Base-by-base conservation (phyloP, 352 stramenopile species). In the Pythium myriotylum region DNA sequence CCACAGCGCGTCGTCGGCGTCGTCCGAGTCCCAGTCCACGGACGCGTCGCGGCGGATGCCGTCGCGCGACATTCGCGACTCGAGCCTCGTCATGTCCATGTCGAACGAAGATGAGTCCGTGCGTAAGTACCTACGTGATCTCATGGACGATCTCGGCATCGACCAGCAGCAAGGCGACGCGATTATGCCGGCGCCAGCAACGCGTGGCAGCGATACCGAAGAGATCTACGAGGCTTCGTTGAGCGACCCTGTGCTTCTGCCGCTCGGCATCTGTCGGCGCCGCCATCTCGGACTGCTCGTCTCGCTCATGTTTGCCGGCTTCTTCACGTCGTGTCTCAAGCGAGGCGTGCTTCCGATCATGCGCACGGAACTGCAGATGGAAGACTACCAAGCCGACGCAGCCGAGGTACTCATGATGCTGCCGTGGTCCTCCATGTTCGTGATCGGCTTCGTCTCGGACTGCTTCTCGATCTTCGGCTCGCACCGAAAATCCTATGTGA, bases 361-460 rank as follows among this genome's bases (percentile, higher is more conserved):
- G 66, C 84, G 84, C 23, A 70, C 74, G 26, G 86, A 88, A 52
- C 67, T 91, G 17, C 84, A 89, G 57, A 80, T 89, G 74, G 63
- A 76, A 19, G 68, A 76, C 45, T 88, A 86, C 52, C 68, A 86
- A 47, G 79, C 74, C 10, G 74, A 86, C 48, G 68, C 82, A 14
- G 79, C 79, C 8, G 74, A 88, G 40, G 52, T 76, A 3, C 78
- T 81, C 59, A 62, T 92, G 6, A 74, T 81, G 39, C 32, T 90
- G 24, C 79, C 80, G 8, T 92, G 81, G 75, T 57, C 84, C n/a
- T 70, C 91, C 35, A 94, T 91, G 59, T 86, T 97, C 35, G 46
- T 95, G 22, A 76, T 94, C 41, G 91, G 79, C 19, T 87, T 88
- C 43, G 50, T 84, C 39, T 87, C 81, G 1, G 81, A 90, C 57